Base-by-base conservation (phyloP, 1,284 basidiomycete species). In the Chalciporus piperatoides region DNA sequence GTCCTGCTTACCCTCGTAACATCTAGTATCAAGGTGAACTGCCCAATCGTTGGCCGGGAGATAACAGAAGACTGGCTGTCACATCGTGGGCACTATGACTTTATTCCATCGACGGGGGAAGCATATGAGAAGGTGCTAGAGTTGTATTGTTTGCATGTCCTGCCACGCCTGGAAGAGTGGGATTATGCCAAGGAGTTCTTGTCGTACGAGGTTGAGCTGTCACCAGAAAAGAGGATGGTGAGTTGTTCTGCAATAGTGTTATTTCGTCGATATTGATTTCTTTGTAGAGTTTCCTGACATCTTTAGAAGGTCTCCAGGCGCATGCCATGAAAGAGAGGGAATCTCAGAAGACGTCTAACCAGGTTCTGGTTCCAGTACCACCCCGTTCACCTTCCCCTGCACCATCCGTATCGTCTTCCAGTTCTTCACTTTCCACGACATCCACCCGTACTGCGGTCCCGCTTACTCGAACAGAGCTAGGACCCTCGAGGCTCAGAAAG, bases 61-160 rank as follows among this genome's bases (percentile, higher is more conserved):
- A 80, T 90, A 49, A 75, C 83, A 30, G 89, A 91, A 60, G 82
- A 88, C 44, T 91, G 88, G 88, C 68, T 91, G 12, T 79, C 82
- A 4, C 68, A 69, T 25, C 68, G 78, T 35, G 70, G 77, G 21
- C 64, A 69, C 30, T 58, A 59, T n/a, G 62, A 70, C 14, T 63
- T 62, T 4, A 56, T 58, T 19, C 49, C 62, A 4, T 56, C 58
- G 2, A 74, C 76, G 6, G 68, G 67, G 8, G 75, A 78, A 44
- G 81, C 79, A 6, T 90, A 91, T 58, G 78, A 79, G 49, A 87
- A 86, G 59, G 75, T 88, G 10, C 59, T 91, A 33, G 86, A 89
- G 56, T 65, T 88, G 14, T 91, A 90, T 64, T 82, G 80, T 57
- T 68, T 90, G 11, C 81, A 84, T 53, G 68, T 90, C 24, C 68